These are phyloP conservation scores for Linnemannia zychae DNA, from an alignment of 192 early-diverging fungal species.

Conservation along the genomic window DNA sequence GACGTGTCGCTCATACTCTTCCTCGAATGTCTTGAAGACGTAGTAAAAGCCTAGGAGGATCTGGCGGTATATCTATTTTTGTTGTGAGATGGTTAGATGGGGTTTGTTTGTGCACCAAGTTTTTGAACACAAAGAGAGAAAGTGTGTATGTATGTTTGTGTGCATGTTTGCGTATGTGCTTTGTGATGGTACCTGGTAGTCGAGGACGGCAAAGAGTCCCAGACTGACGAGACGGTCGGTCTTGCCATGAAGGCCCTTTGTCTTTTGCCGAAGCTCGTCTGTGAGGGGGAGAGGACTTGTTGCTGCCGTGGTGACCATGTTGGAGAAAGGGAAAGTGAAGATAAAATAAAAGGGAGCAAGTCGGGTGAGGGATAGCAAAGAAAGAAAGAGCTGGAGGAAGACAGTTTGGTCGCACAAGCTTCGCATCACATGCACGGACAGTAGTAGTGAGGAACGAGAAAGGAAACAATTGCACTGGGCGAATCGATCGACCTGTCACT, in stretches of 20 bases:
- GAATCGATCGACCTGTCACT: background rate
- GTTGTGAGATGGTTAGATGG: background rate
- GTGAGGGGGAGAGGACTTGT: constrained; percentile 19
- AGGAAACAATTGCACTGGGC: background rate
- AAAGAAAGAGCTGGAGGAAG: background rate
- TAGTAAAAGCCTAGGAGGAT: constrained; percentile 51
- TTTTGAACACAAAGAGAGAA: background rate
- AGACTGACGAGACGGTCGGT: constrained; percentile 38
- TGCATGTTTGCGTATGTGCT: background rate
- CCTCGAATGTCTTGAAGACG: constrained; percentile 43
- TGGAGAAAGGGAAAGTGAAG: background rate
- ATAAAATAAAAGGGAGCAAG: background rate
- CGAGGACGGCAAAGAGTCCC: constrained; percentile 44
- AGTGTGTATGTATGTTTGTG: background rate
- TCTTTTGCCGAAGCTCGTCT: constrained; percentile 41
- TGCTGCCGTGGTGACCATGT: background rate
- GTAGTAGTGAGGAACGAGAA: background rate
- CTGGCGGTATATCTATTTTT: constrained; percentile 39
- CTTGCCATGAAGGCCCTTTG: constrained; percentile 36
- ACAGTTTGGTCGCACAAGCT: background rate
- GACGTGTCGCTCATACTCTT: constrained; percentile 24
- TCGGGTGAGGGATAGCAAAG: background rate
- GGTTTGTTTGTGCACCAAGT: background rate
- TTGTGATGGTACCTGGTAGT: constrained; percentile 29
- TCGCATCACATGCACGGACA: background rate